A percentile compares a stretch with the other conserved stretches of the same genome.
phyloP scores from a whole-genome alignment of 176 grass and related monocot genomes.

The Alloteropsis semialata region DNA sequence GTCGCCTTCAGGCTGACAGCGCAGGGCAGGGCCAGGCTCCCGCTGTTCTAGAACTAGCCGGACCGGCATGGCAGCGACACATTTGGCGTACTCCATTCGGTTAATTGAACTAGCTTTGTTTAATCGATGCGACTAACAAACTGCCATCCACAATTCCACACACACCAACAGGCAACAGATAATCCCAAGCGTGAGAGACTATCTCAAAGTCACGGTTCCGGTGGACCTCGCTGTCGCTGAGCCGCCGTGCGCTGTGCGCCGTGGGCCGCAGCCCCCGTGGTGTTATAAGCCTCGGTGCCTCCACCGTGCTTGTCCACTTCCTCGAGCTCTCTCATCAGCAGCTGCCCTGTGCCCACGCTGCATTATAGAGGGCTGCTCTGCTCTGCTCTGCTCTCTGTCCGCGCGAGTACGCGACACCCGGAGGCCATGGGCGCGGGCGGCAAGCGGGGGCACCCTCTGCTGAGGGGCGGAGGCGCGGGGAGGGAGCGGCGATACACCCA shows the following conservation, averaged over 20 bases:
- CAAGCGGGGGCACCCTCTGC: slow-evolving; percentile 63
- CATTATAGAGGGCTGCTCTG: slow-evolving; percentile 10
- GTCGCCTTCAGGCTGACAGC: not conserved
- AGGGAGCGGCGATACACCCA: slow-evolving; percentile 53
- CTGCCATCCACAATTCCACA: not conserved
- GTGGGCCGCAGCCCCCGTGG: not conserved
- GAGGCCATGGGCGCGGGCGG: slow-evolving; percentile 34
- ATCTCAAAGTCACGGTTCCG: not conserved
- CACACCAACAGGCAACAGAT: too few relatives aligned
- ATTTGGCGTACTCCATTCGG: too few relatives aligned
- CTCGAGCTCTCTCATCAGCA: not conserved
- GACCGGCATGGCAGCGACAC: too few relatives aligned
- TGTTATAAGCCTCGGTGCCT: not conserved
- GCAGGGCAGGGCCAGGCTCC: not conserved
- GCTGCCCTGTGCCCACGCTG: not conserved
- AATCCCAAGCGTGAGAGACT: not conserved
- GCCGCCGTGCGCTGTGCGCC: not conserved
- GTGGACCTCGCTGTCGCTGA: not conserved
- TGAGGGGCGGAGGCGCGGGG: slow-evolving; percentile 32
- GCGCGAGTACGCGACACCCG: not conserved
- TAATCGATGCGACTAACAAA: not conserved
- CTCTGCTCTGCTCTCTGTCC: not conserved
- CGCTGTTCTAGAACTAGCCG: slow-evolving; percentile 20
- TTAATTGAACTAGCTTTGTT: not conserved
- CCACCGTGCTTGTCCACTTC: slow-evolving; percentile 5